Evolutionary conservation across 805 yeast genomes (phyloP), one percentile per base, ranked within the genome.

Genomic region (Metschnikowia kunwiensis): DNA sequence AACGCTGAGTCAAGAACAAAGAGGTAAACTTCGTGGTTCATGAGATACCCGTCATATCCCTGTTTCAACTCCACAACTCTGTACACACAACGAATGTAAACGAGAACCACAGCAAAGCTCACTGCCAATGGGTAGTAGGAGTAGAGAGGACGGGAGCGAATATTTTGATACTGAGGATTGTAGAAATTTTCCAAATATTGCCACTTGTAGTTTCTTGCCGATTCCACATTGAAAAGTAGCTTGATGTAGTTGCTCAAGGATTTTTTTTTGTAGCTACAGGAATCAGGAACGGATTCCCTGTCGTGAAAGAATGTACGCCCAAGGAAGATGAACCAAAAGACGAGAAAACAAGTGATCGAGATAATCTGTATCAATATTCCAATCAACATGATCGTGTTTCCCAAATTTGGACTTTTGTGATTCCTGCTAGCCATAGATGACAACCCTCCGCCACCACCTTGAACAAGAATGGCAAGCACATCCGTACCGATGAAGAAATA

Each of bases 11-110:
- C 72, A 33, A 67, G 57, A 5, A 56, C 58, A 63, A 65, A 58
- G 20, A 67, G 38, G 41, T 40, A 65, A 4, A 58, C 59, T 43
- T 67, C 72, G 41, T 62, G 65, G 2, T 44, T 39, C 30, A 63
- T 55, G 40, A 66, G 54, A 42, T 59, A 63, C 2, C 72, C 72
- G 2, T 30, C 15, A 49, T 58, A 66, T 5, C 72, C 71, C 37
- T 62, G 55, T 7, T 63, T 54, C 42, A 67, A 55, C 38, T 67
- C 71, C n/a, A 63, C 66, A 31, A 65, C 68, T 46, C 72, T 54
- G 46, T 66, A 67, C n/a, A 65, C 42, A 44, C 66, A 61, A 32
- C 50, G 53, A 30, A 63, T 60, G 43, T 64, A 65, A 32, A 65
- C 53, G 10, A 49, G 52, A n/a, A 59, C 7, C 5, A 65, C 69